phyloP scores from a whole-genome alignment of 1,139 yeast genomes.

The Kodamaea plutei region DNA sequence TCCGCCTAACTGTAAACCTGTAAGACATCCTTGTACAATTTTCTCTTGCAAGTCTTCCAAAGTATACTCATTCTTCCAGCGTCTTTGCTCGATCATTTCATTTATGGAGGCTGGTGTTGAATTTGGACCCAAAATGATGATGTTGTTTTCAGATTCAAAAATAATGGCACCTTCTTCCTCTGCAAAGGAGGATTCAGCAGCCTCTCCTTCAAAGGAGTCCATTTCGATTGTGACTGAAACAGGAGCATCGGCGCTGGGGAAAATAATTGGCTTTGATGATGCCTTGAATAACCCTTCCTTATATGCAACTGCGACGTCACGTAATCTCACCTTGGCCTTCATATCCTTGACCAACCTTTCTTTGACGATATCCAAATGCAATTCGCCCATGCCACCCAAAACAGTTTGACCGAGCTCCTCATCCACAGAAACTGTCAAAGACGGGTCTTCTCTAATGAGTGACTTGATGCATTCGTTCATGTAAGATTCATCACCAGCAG shows the following conservation, averaged over 20 bases:
- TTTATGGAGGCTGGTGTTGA: constrained; percentile 27
- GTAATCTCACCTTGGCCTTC: constrained; percentile 76
- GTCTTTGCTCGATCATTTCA: constrained; percentile 28
- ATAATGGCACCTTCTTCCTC: constrained; percentile 39
- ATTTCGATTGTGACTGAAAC: constrained; percentile 38
- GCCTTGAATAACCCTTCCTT: constrained; percentile 60
- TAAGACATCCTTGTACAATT: constrained; percentile 56
- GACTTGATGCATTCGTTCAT: constrained; percentile 65
- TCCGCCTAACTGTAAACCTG: constrained; percentile 79
- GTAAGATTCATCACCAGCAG: constrained; percentile 71
- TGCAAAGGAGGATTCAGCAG: constrained; percentile 29
- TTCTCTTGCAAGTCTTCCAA: constrained; percentile 51
- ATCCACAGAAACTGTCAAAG: constrained; percentile 60
- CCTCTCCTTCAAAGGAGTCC: constrained; percentile 50
- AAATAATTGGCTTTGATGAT: constrained; percentile 1
- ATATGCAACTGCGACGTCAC: constrained; percentile 83
- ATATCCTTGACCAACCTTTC: constrained; percentile 75
- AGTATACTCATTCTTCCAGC: constrained; percentile 50
- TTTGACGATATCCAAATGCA: constrained; percentile 83
- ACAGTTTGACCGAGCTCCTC: constrained; percentile 88
- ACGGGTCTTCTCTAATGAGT: constrained; percentile 80
- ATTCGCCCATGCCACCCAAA: constrained; percentile 92
- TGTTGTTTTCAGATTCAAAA: constrained; percentile 35
- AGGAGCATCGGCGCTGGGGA: constrained; percentile 6
- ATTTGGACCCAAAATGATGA: constrained; percentile 27